A percentile compares a stretch with the other conserved stretches of the same genome.
phyloP scores from a whole-genome alignment of 2,329 filamentous ascomycete genomes.

The Cyphellophora attinorum region DNA sequence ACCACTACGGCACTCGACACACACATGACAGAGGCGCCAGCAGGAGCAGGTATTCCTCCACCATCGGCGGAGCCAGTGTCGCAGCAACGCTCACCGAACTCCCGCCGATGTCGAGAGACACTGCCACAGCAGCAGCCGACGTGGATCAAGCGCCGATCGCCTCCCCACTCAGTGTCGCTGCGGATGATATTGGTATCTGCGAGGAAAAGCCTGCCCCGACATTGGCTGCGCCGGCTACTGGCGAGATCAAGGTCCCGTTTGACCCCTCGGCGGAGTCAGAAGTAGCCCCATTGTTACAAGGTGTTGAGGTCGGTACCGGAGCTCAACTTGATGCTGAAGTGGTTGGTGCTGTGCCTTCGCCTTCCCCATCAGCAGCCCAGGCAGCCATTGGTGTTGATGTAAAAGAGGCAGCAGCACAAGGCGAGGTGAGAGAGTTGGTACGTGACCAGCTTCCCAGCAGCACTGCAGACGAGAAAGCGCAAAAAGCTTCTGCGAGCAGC shows the following conservation, averaged over 20 bases:
- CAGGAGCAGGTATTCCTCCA: not conserved
- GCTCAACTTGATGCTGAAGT: not conserved
- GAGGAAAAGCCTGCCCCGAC: too few species aligned
- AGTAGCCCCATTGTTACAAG: not conserved
- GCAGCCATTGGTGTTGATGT: not conserved
- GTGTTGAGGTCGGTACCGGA: not conserved
- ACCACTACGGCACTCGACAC: not conserved
- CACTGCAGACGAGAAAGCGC: slow-evolving; percentile 3
- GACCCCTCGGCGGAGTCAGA: not conserved
- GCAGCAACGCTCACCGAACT: not conserved
- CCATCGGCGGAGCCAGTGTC: not conserved
- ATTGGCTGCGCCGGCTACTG: not conserved
- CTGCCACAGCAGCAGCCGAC: not conserved
- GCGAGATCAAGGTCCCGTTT: not conserved
- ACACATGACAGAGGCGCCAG: not conserved
- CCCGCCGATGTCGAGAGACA: not conserved
- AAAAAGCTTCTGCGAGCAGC: too few species aligned
- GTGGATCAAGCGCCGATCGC: not conserved
- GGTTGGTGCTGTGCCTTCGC: not conserved
- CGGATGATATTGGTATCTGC: too few species aligned
- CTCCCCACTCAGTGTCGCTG: not conserved
- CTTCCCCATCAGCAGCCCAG: too few species aligned
- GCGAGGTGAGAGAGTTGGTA: slow-evolving; percentile 1
- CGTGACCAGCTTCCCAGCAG: too few species aligned
- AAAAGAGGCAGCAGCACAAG: not conserved